Conservation (phyloP, 441 rosid species). For the Populus tomentosa region DNA sequence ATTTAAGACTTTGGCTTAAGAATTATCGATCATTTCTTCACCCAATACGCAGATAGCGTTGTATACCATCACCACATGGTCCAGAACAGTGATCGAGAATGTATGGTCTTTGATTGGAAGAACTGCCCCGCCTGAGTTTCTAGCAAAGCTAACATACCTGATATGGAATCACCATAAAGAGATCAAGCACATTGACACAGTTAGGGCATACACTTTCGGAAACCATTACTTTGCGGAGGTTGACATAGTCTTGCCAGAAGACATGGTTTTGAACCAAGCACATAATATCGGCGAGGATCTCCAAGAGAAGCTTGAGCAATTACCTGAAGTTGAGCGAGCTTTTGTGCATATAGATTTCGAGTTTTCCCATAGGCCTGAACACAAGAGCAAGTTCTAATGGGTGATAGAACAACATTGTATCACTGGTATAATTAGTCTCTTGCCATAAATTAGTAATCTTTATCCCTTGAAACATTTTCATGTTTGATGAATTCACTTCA, state of each 20-base stretch:
- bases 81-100: constrained; percentile 42
- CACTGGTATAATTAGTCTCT: no score
- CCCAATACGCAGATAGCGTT: constrained; percentile 38
- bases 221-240: constrained; percentile 53
- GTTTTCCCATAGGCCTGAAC: constrained; percentile 46
- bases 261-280: constrained; percentile 37
- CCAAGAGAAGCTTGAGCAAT: constrained; percentile 49
- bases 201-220: constrained; percentile 54
- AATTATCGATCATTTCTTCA: neutral
- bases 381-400: constrained; percentile 24
- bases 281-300: constrained; percentile 52
- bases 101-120: constrained; percentile 44
- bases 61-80: constrained; percentile 46
- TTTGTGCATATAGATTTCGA: constrained; percentile 58
- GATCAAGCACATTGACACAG: constrained; percentile 45
- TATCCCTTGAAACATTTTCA: no score
- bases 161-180: constrained; percentile 53
- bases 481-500: no score
- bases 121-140: constrained; percentile 49
- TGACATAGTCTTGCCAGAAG: constrained; percentile 42
- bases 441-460: no score
- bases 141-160: constrained; percentile 42
- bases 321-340: constrained; percentile 54
- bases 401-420: no score
- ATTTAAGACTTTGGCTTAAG: neutral